phyloP scores from a whole-genome alignment of 768 basidiomycete species.

The Lyophyllum semitale region DNA sequence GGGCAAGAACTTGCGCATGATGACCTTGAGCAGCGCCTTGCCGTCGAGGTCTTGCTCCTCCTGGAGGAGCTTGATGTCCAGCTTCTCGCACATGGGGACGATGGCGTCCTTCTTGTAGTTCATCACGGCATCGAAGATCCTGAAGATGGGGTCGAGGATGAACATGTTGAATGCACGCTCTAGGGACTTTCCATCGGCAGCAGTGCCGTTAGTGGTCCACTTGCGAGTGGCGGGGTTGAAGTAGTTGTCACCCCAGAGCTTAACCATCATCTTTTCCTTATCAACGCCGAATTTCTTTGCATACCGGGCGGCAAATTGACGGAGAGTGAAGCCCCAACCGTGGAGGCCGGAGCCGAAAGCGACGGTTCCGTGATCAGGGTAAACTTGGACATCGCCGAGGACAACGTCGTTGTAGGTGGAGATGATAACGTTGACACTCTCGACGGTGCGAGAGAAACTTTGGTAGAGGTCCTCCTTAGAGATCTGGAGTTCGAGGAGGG shows the following conservation, averaged over 20 bases:
- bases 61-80: constrained; percentile 83
- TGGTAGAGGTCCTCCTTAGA: constrained; percentile 96
- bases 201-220: constrained; percentile 80
- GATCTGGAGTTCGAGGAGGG: constrained; percentile 96
- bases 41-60: constrained; percentile 93
- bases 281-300: constrained; percentile 98
- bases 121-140: constrained; percentile 97
- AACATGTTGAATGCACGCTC: constrained; percentile 99
- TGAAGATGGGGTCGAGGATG: constrained; percentile 98
- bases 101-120: constrained; percentile 96
- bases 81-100: constrained; percentile 86
- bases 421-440: constrained; percentile 97
- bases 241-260: constrained; percentile 99
- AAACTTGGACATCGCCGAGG: constrained; percentile 97
- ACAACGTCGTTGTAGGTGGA: constrained; percentile 92
- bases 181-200: constrained; percentile 82
- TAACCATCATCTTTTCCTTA: constrained; percentile 96
- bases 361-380: constrained; percentile 96
- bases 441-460: constrained; percentile 95
- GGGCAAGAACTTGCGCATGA: constrained; percentile 99
- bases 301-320: constrained; percentile 93
- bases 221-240: constrained; percentile 97
- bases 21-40: constrained; percentile 91
- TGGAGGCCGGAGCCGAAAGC: constrained; percentile 99
- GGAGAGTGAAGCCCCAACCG: constrained; percentile 99